Evolutionary conservation across 805 yeast genomes (phyloP), one percentile per base, ranked within the genome.

Genomic region (Maudiozyma barnettii): DNA sequence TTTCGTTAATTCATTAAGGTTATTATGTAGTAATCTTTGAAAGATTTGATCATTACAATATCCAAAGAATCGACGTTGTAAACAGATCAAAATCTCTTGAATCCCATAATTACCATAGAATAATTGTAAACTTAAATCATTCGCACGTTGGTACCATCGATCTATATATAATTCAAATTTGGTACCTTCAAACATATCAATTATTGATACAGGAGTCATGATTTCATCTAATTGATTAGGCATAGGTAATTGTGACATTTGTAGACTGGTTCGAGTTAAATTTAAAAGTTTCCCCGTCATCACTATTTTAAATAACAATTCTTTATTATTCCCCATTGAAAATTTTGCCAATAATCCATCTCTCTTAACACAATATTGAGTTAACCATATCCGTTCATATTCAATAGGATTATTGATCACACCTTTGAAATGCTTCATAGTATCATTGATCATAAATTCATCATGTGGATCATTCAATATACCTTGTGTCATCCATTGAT

Each of bases 231-330:
- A 12, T 16, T 8, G 5, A 12, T 16, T 14, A 6, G 37, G 29
- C 36, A 49, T 23, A 2, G 60, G 56, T 14, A 55, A 19, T 20
- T 44, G 37, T 21, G 54, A 56, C 4, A 58, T 20, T 13, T 54
- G 56, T 35, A 49, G 60, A 51, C 59, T 71, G 61, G 49, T 65
- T 64, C 49, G 67, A 38, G 36, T 71, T 2, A 91, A 81, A 56
- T 87, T 85, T 47, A 89, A 67, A 55, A 82, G 82, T 64, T 88
- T 90, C 1, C 99, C 99, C 0, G 96, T 86, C 44, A 80, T 69
- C 21, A 91, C 67, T 0, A 91, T 73, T 62, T 83, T 82, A 43
- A 74, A 72, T 14, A 63, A 40, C 18, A 60, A 43, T 18, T 45
- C 49, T n/a, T 53, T 49, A 43, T 51, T 50, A 53, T 84, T 84